phyloP scores from a whole-genome alignment of 768 basidiomycete species.

The Suillus ampliporus region DNA sequence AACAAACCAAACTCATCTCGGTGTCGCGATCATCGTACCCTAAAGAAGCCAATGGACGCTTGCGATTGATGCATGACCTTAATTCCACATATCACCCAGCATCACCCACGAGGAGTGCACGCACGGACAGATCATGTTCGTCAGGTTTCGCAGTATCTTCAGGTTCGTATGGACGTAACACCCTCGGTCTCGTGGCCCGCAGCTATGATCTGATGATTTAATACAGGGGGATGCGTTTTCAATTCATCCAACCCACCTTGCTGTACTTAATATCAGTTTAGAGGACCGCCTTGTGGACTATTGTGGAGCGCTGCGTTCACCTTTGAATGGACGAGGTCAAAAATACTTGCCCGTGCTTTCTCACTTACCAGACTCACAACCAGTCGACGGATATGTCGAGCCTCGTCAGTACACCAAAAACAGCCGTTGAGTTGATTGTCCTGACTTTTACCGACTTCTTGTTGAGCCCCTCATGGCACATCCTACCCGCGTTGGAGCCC shows the following conservation, averaged over 20 bases:
- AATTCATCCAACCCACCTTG: slow-evolving; percentile 7
- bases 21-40: background rate
- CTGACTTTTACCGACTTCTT: background rate
- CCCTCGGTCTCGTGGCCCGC: background rate
- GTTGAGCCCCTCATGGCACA: too few species aligned
- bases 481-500: background rate
- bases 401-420: background rate
- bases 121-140: too few species aligned
- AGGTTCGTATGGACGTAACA: background rate
- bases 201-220: background rate
- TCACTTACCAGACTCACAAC: too few species aligned
- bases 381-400: background rate
- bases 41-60: background rate
- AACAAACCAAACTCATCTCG: background rate
- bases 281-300: too few species aligned
- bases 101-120: background rate
- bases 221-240: background rate
- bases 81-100: too few species aligned
- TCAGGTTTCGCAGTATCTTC: background rate
- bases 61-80: background rate
- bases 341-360: background rate
- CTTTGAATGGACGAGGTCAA: background rate
- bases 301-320: background rate
- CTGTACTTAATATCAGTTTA: background rate
- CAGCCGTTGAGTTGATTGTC: too few species aligned